A percentile compares a stretch with the other conserved stretches of the same genome.
phyloP scores from a whole-genome alignment of 2,329 filamentous ascomycete genomes.

The Dothideomycetes sp. region DNA sequence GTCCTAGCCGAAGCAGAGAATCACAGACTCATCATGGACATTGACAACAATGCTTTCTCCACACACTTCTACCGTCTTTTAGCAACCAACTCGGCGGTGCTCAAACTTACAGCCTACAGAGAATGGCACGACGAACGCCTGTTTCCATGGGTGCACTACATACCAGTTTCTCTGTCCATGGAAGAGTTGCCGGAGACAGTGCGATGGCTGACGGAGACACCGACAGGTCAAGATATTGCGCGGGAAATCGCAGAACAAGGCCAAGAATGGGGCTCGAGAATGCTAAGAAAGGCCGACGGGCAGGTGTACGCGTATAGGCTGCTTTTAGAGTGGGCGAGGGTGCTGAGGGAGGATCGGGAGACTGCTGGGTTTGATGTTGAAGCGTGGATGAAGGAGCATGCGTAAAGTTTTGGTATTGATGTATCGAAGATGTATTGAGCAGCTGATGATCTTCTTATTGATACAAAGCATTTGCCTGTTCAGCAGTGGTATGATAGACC shows the following conservation, averaged over 20 bases:
- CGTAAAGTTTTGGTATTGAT: not conserved
- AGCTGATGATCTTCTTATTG: too few relatives aligned
- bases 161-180: conserved; percentile 40
- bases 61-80: conserved; percentile 43
- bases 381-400: not conserved
- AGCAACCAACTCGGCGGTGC: conserved; percentile 33
- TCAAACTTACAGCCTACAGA: conserved; percentile 43
- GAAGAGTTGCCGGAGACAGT: conserved; percentile 44
- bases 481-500: too few relatives aligned
- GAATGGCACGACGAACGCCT: conserved; percentile 51
- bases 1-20: not conserved
- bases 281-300: conserved; percentile 9
- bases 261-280: conserved; percentile 8
- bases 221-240: conserved; percentile 10
- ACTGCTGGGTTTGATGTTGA: not conserved
- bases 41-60: conserved; percentile 47
- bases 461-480: too few relatives aligned
- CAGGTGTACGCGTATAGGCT: not conserved
- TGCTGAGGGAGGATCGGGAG: not conserved
- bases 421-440: too few relatives aligned
- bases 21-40: conserved; percentile 37
- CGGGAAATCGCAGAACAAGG: conserved; percentile 10
- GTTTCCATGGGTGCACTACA: conserved; percentile 46
- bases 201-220: conserved; percentile 28
- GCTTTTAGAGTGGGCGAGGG: not conserved